These are phyloP conservation scores for Ascochyta rabiei DNA, from an alignment of 2,329 filamentous ascomycete genomes.

Conservation along the genomic window DNA sequence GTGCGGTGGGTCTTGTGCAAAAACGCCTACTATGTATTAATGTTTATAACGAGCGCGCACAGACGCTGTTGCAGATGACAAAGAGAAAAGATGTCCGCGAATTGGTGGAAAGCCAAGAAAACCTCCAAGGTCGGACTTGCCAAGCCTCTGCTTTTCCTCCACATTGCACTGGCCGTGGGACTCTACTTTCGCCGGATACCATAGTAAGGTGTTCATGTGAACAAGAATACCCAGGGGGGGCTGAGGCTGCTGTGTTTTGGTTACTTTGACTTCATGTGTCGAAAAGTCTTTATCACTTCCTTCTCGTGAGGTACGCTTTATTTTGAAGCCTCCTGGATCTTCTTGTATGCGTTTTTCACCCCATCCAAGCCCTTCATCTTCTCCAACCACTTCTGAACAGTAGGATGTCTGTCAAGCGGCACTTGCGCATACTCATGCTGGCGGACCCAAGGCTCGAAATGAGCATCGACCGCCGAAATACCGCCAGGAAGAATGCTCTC, in stretches of 20 bases:
- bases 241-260: background rate
- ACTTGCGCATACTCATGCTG: conserved; percentile 16
- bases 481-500: conserved; percentile 10
- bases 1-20: too few species aligned
- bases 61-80: too few species aligned
- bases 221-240: background rate
- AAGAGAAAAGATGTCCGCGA: too few species aligned
- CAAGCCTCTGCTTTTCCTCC: too few species aligned
- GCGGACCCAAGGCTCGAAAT: conserved; percentile 13
- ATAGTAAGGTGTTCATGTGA: background rate
- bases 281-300: too few species aligned
- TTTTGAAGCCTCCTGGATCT: conserved; percentile 60
- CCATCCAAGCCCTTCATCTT: conserved; percentile 25
- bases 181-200: too few species aligned
- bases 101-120: too few species aligned
- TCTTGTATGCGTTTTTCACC: conserved; percentile 24
- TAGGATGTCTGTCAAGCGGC: conserved; percentile 61
- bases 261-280: too few species aligned
- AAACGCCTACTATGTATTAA: too few species aligned
- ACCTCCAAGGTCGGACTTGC: too few species aligned
- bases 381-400: conserved; percentile 66
- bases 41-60: too few species aligned
- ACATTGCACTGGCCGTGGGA: too few species aligned
- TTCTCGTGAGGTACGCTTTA: background rate
- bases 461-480: conserved; percentile 11